These are phyloP conservation scores for Gleditsia sinensis DNA, from an alignment of 306 rosid species.

Conservation along the genomic window DNA sequence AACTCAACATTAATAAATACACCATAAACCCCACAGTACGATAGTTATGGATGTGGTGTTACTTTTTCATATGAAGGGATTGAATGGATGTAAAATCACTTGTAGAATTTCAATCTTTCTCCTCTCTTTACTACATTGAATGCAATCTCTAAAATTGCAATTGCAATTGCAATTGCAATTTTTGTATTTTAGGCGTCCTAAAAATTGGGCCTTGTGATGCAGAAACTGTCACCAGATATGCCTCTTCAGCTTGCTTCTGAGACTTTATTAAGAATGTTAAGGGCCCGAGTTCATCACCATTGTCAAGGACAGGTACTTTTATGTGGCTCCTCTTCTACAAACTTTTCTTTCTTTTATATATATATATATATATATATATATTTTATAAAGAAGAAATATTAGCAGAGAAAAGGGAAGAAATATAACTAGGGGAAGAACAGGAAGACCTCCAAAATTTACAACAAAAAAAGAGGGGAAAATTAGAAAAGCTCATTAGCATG, in stretches of 20 bases:
- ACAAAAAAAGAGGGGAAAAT: background rate
- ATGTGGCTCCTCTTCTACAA: background rate
- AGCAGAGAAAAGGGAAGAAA: background rate
- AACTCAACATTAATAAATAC: background rate
- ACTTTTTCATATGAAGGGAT: slow-evolving; percentile 1
- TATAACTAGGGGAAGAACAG: background rate
- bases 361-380: no score
- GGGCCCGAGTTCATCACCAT: slow-evolving; percentile 94
- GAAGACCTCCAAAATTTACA: background rate
- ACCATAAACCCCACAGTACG: background rate
- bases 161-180: no score
- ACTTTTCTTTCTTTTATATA: background rate
- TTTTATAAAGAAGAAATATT: slow-evolving; percentile 12
- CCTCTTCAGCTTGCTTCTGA: slow-evolving; percentile 98
- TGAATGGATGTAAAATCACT: slow-evolving; percentile 6
- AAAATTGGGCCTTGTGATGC: slow-evolving; percentile 41
- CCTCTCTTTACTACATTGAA: background rate
- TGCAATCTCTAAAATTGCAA: background rate
- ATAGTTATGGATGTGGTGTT: slow-evolving; percentile 25
- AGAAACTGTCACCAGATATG: slow-evolving; percentile 91
- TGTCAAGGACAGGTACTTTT: slow-evolving; percentile 83
- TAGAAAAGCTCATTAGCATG: background rate
- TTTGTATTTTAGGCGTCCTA: slow-evolving; percentile 15
- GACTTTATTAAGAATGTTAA: slow-evolving; percentile 84
- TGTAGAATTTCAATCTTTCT: background rate